Base-by-base conservation (phyloP, 2,329 filamentous ascomycete genomes). In the Arthrobotrys musiformis region DNA sequence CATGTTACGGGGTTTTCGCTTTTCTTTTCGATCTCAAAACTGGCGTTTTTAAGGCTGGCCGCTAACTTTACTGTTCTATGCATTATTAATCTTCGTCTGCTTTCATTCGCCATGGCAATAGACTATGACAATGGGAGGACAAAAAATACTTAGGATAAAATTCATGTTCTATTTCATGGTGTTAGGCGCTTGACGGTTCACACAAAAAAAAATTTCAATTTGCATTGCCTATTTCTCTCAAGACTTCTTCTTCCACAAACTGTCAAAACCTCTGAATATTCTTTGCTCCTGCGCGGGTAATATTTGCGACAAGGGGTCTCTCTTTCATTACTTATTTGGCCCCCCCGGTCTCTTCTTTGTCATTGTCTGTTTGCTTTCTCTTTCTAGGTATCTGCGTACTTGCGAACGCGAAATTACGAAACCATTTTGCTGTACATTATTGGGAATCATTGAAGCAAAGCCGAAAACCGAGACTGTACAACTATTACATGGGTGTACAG, bases 1-100 rank as follows among this genome's bases (percentile, higher is more conserved):
- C 19, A 17, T 35, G 28, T 40, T 48, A 35, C n/a, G 37, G 58
- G 58, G 28, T 56, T 19, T 72, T 72, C 48, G 7, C 37, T 64
- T 9, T 48, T 48, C 44, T 35, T 64, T 37, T 62, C n/a, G n/a
- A n/a, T n/a, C 30, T 64, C 46, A 60, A 48, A 69, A 63, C 35
- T 19, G 68, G 68, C 68, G 68, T 72, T 72, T n/a, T 42, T 64
- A 58, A 33, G 68, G 68, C 58, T 64, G n/a, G n/a, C 24, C 60
- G 61, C 63, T 60, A 48, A 54, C 58, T 62, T 37, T 9, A 26
- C 7, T 26, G n/a, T 28, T 11, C 19, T 58, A 40, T 63, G 33
- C 56, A 63, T 46, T 52, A 35, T 56, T 58, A 44, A 28, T 48
- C 24, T 3, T 48, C n/a, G 28, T 48, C 35, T 19, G 33, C 33